phyloP scores from a whole-genome alignment of 2,329 filamentous ascomycete species.

The Berkeleyomyces basicola region DNA sequence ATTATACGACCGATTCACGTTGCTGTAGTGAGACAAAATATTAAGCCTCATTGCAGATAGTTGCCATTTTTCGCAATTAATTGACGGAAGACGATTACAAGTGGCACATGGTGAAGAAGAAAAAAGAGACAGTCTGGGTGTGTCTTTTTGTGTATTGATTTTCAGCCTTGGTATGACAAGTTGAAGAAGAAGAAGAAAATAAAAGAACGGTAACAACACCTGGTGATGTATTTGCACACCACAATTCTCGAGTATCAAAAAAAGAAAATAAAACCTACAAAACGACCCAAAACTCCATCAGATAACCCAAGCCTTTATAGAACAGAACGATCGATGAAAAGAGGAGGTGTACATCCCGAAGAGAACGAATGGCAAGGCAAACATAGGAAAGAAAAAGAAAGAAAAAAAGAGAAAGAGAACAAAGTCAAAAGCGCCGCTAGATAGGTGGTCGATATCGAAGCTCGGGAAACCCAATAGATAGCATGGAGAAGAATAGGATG shows the following conservation, averaged over 20 bases:
- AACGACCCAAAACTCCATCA: not conserved
- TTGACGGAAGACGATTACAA: not conserved
- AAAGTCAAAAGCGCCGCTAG: constrained; percentile 2
- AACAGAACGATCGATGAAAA: not conserved
- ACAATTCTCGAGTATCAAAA: constrained; percentile 1
- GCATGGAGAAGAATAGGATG: not conserved
- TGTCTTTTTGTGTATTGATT: not conserved
- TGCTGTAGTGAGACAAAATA: not conserved
- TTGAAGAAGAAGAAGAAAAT: not conserved
- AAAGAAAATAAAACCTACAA: not conserved
- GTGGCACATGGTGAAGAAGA: not conserved
- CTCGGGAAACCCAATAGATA: not conserved
- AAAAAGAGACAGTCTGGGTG: not conserved
- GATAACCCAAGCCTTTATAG: constrained; percentile 1
- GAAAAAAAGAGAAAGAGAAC: constrained; percentile 2
- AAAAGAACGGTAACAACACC: not conserved
- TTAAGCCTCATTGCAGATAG: not conserved
- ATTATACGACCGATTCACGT: not conserved
- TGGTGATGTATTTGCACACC: not conserved
- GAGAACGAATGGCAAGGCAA: not conserved
- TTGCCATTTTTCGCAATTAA: not conserved
- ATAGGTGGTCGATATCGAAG: not conserved
- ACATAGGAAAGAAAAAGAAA: not conserved
- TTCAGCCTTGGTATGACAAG: not conserved
- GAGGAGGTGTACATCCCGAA: not conserved